A percentile compares a stretch with the other conserved stretches of the same genome.
phyloP scores from a whole-genome alignment of 148 eudicot species.

The Nepenthes gracilis region DNA sequence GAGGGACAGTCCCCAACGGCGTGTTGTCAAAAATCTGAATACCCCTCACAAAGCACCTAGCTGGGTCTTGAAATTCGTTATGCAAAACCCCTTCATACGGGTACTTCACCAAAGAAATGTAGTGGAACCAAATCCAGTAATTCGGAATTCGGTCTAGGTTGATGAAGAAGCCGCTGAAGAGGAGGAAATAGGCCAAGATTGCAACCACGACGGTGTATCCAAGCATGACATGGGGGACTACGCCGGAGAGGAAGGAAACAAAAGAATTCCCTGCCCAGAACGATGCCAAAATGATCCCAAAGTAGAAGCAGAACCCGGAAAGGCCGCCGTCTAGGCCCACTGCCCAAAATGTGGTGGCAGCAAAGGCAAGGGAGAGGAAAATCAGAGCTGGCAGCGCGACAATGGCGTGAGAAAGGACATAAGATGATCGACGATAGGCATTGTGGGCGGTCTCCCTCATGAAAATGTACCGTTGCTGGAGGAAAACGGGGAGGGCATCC shows the following conservation, averaged over 20 bases:
- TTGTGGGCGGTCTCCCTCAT: conserved; percentile 76
- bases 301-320: conserved; percentile 55
- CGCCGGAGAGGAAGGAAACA: conserved; percentile 76
- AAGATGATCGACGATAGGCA: conserved; percentile 65
- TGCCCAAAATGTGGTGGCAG: conserved; percentile 61
- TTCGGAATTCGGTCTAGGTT: conserved; percentile 57
- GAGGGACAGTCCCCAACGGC: conserved; percentile 41
- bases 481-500: conserved; percentile 71
- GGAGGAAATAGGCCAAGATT: conserved; percentile 60
- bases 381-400: conserved; percentile 39
- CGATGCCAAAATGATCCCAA: conserved; percentile 50
- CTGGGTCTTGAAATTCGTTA: conserved; percentile 54
- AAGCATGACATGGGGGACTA: conserved; percentile 72
- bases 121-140: conserved; percentile 95
- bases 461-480: conserved; percentile 72
- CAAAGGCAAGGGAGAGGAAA: conserved; percentile 44
- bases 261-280: conserved; percentile 90
- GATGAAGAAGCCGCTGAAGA: conserved; percentile 84
- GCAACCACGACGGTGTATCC: conserved; percentile 80
- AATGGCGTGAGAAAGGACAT: conserved; percentile 57
- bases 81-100: conserved; percentile 72
- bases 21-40: conserved; percentile 68
- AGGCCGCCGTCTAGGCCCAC: conserved; percentile 68
- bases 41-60: conserved; percentile 60
- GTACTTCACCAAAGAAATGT: conserved; percentile 72